phyloP scores from a whole-genome alignment of 768 basidiomycete species.

The Hemileccinum impolitum region DNA sequence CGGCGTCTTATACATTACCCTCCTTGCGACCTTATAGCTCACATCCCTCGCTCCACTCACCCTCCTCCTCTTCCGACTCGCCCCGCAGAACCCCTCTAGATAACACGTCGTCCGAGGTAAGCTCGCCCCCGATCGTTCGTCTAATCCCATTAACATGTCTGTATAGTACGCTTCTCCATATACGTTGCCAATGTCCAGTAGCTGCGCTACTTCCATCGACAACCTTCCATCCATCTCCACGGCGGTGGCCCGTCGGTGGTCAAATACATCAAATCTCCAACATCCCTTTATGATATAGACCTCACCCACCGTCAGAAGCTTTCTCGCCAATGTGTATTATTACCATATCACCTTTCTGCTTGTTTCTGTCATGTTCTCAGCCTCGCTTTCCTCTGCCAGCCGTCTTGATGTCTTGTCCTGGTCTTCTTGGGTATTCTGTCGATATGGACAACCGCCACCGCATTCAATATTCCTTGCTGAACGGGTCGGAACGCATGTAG shows the following conservation, averaged over 20 bases:
- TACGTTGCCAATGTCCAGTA: slow-evolving; percentile 22
- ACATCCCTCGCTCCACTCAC: slow-evolving; percentile 25
- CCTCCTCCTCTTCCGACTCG: slow-evolving; percentile 24
- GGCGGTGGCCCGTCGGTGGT: slow-evolving; percentile 36
- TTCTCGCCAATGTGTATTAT: slow-evolving; percentile 16
- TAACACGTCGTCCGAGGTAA: slow-evolving; percentile 25
- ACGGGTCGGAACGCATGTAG: slow-evolving; percentile 33
- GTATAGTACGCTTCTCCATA: slow-evolving; percentile 23
- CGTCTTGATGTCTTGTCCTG: slow-evolving; percentile 29
- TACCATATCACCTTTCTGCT: slow-evolving; percentile 1
- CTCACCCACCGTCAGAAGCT: slow-evolving; percentile 7
- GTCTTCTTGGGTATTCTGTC: slow-evolving; percentile 26
- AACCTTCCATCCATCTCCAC: slow-evolving; percentile 34
- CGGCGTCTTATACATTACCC: slow-evolving; percentile 28
- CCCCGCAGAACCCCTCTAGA: slow-evolving; percentile 27
- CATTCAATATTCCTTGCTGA: slow-evolving; percentile 23
- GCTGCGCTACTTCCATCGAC: slow-evolving; percentile 31
- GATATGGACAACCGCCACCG: slow-evolving; percentile 22
- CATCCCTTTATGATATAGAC: slow-evolving; percentile 35
- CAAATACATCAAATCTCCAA: slow-evolving; percentile 31
- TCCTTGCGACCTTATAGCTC: slow-evolving; percentile 29
- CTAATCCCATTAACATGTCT: slow-evolving; percentile 4
- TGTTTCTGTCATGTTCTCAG: slow-evolving; percentile 4
- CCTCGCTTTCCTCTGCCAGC: neutral
- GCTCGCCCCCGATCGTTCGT: neutral